phyloP scores from a whole-genome alignment of 2,329 filamentous ascomycete genomes.

The Neurospora sp. region DNA sequence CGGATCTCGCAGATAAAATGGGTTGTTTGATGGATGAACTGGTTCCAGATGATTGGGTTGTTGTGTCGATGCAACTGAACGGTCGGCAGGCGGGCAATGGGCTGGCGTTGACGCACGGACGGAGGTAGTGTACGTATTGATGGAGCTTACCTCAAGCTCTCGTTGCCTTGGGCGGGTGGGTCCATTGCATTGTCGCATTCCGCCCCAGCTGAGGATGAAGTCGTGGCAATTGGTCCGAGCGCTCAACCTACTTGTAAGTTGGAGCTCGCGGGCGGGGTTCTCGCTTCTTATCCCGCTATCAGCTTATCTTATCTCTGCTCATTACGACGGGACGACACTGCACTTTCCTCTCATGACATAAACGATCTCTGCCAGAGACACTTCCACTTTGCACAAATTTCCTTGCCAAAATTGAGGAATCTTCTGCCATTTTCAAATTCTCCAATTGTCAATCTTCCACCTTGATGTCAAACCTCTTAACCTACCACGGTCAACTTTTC shows the following conservation, averaged over 20 bases:
- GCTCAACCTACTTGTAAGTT: not conserved
- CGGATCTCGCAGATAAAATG: not conserved
- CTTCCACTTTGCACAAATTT: not conserved
- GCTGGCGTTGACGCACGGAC: not conserved
- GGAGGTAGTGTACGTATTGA: not conserved
- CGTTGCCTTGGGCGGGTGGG: conserved; percentile 24
- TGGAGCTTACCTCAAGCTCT: conserved; percentile 29
- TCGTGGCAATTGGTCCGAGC: not conserved
- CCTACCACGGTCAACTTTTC: too few relatives aligned
- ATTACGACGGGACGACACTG: not conserved
- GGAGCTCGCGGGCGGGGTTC: not conserved
- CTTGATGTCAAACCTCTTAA: too few relatives aligned
- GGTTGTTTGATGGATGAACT: not conserved
- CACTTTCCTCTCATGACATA: not conserved
- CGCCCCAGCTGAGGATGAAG: not conserved
- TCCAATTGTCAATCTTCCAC: not conserved
- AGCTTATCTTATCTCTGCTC: not conserved
- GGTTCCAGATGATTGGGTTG: conserved; percentile 3
- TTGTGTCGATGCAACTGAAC: conserved; percentile 7
- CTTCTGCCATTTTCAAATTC: not conserved
- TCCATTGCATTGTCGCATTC: conserved; percentile 1
- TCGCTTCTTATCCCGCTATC: not conserved
- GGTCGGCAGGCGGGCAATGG: not conserved
- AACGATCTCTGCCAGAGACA: not conserved
- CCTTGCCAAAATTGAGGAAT: not conserved